Evolutionary conservation across 306 rosid genomes (phyloP).

Genomic region (Carpinus viminea): DNA sequence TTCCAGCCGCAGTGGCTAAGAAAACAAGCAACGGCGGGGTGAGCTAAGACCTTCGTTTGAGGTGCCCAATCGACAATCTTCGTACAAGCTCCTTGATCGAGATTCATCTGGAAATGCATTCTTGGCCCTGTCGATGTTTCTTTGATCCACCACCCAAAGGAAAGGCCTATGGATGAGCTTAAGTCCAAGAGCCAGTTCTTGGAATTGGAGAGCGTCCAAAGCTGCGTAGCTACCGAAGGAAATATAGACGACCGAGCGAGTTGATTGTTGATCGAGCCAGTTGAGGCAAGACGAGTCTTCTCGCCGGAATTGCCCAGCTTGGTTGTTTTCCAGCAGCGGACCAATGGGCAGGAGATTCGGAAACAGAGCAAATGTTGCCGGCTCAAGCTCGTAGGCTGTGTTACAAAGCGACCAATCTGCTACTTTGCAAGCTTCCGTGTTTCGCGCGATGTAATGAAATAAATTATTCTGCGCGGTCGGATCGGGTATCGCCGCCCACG

Average conservation of each 20-base stretch:
- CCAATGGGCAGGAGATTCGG: conserved; percentile 43
- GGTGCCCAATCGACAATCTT: conserved; percentile 43
- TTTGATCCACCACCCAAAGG: conserved; percentile 31
- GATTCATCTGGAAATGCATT: conserved; percentile 31
- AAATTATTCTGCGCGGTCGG: neutral
- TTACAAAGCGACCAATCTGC: conserved; percentile 51
- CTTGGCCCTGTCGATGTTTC: neutral
- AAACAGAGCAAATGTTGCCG: conserved; percentile 28
- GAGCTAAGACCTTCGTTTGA: conserved; percentile 41
- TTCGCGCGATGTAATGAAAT: conserved; percentile 25
- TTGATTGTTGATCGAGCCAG: conserved; percentile 32
- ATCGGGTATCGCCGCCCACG: conserved; percentile 26
- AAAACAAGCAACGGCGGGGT: conserved; percentile 46
- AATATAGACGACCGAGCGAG: conserved; percentile 35
- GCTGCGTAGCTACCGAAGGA: conserved; percentile 33
- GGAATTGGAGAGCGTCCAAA: conserved; percentile 23
- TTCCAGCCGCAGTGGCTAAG: conserved; percentile 62
- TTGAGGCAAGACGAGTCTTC: conserved; percentile 30
- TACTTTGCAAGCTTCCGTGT: conserved; percentile 18
- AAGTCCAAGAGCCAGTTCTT: conserved; percentile 38
- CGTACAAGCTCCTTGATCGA: conserved; percentile 24
- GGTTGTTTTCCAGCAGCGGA: conserved; percentile 19
- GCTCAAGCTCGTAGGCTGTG: conserved; percentile 38
- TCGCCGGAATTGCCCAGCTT: conserved; percentile 31
- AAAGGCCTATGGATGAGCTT: conserved; percentile 30